Base-by-base conservation (phyloP, 2,329 filamentous ascomycete species). In the Penicillium sp. region DNA sequence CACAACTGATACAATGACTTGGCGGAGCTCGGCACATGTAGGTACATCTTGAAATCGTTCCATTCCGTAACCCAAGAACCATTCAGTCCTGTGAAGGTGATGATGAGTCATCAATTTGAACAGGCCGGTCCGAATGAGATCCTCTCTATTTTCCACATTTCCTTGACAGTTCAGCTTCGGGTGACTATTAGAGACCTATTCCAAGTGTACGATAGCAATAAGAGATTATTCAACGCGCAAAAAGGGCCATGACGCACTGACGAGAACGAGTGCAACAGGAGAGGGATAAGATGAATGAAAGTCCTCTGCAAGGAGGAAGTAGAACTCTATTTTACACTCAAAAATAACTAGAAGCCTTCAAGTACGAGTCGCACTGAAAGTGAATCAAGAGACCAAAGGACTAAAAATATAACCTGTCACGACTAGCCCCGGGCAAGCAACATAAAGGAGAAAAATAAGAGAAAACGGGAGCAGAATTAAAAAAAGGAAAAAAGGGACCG, bases 271-370 rank as follows among this genome's bases (percentile, higher is more conserved):
- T 43, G 58, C 45, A 59, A 22, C 19, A 16, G 54, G 7, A 55
- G 7, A 55, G 43, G 53, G 55, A 61, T 40, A 22, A 58, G 45
- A 28, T n/a, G 16, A 28, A 28, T n/a, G 16, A 28, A 60, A 22
- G 51, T 35, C 64, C 43, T 58, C 64, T 60, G 64, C 46, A 61
- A 65, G 59, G 56, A 68, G 58, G 40, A 38, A 30, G 28, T 48
- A 62, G 61, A 65, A 59, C 60, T 68, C 65, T 69, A 69, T 68
- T 55, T 67, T 63, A 65, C 62, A 65, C 33, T 55, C 55, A 49
- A 52, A 60, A 22, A 26, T 40, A 53, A 58, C 19, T 22, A 22
- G 19, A 57, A 45, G 55, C 22, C 14, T 22, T 22, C 28, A 40
- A n/a, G 28, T 53, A 53, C 35, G 51, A 40, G 37, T 22, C 26